Percentiles rank a stretch among this genome's conserved stretches.
These are phyloP conservation scores for Coniella lustricola DNA, from an alignment of 2,329 filamentous ascomycete genomes.

Conservation along the genomic window DNA sequence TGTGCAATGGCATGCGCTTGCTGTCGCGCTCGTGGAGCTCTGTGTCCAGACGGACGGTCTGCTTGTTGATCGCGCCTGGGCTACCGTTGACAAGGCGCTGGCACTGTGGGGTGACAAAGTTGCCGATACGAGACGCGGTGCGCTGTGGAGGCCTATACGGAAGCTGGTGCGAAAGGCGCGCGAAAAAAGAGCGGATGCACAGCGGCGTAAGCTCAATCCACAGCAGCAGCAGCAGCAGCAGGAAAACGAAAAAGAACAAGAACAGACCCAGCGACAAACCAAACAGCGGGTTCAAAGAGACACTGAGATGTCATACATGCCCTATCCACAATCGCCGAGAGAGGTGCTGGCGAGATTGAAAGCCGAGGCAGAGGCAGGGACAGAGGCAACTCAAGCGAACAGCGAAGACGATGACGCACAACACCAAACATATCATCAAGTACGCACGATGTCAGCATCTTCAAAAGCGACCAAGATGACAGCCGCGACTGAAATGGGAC, in stretches of 20 bases:
- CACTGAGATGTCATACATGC: neutral
- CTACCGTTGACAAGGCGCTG: constrained; percentile 38
- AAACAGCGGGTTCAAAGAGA: neutral
- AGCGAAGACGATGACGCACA: neutral
- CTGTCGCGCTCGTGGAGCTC: constrained; percentile 45
- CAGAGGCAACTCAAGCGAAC: too few species aligned
- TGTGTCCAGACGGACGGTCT: constrained; percentile 40
- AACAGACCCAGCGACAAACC: neutral
- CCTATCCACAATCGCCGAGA: neutral
- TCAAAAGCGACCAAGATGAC: too few species aligned
- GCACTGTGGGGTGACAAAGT: constrained; percentile 36
- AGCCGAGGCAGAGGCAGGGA: neutral
- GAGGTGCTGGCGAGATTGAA: neutral
- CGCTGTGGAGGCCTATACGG: constrained; percentile 47
- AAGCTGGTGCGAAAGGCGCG: constrained; percentile 45
- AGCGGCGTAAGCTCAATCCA: constrained; percentile 23
- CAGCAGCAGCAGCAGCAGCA: neutral
- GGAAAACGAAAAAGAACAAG: neutral
- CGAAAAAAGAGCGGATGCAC: constrained; percentile 29
- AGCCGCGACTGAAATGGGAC: constrained; percentile 3
- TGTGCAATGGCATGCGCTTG: constrained; percentile 49
- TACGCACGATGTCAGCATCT: too few species aligned
- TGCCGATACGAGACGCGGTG: constrained; percentile 42
- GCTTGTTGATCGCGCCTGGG: constrained; percentile 43
- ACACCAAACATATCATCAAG: neutral